Conservation (phyloP, 2,329 filamentous ascomycete genomes). For the Stagonosporopsis vannaccii region DNA sequence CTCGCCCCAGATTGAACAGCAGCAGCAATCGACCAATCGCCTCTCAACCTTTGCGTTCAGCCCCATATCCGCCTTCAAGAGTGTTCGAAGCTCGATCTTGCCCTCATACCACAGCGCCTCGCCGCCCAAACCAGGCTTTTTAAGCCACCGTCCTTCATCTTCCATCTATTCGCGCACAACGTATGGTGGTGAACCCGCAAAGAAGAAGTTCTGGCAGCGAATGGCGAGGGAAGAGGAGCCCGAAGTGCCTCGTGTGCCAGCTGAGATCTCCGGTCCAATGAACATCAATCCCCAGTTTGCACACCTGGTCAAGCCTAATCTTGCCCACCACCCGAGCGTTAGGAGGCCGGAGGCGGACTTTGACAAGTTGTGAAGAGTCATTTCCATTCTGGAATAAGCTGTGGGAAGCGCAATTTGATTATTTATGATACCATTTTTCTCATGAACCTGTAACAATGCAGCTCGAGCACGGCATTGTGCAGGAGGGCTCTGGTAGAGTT, state of each 20-base stretch:
- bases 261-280: conserved; percentile 64
- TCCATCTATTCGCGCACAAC: conserved; percentile 47
- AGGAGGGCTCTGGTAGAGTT: not conserved
- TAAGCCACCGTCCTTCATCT: conserved; percentile 37
- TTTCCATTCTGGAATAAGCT: not conserved
- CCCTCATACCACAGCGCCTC: conserved; percentile 56
- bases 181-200: conserved; percentile 36
- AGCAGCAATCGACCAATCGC: conserved; percentile 30
- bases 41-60: conserved; percentile 43
- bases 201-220: conserved; percentile 43
- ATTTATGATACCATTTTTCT: conserved; percentile 46
- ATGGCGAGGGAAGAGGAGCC: conserved; percentile 43
- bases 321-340: conserved; percentile 61
- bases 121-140: conserved; percentile 35
- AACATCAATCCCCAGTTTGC: conserved; percentile 61
- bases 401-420: conserved; percentile 16
- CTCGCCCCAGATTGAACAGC: conserved; percentile 32
- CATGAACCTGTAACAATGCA: conserved; percentile 4
- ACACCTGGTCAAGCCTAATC: conserved; percentile 62
- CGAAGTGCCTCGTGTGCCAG: conserved; percentile 54
- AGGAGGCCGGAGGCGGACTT: conserved; percentile 40
- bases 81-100: conserved; percentile 53
- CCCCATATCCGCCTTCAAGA: conserved; percentile 48
- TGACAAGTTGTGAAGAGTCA: conserved; percentile 33
- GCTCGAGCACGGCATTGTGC: conserved; percentile 1